Percentiles rank a stretch among this genome's conserved stretches.
Evolutionary conservation across 192 early-diverging fungal genomes (phyloP).

Genomic region (Dissophora ornata): DNA sequence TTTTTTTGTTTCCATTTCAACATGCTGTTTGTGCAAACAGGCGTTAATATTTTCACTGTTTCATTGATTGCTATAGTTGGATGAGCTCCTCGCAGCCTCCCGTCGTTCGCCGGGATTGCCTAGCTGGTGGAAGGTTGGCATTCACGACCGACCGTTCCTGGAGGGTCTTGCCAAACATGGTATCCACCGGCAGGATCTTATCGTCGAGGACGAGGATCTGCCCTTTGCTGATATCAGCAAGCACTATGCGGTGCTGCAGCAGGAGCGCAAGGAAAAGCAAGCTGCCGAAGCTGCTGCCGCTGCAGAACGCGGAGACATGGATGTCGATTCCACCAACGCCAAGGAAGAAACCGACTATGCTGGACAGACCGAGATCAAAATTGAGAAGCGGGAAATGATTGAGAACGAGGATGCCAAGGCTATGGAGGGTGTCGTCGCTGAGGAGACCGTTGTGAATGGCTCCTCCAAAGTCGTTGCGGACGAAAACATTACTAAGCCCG

Average conservation of each 20-base stretch:
- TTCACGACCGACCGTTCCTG: conserved; percentile 75
- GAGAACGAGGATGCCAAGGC: not conserved
- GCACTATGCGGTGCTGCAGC: conserved; percentile 26
- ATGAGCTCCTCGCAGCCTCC: conserved; percentile 55
- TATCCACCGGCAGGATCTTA: conserved; percentile 71
- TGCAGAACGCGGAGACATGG: conserved; percentile 33
- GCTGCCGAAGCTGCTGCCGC: conserved; percentile 8
- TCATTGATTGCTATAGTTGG: conserved; percentile 40
- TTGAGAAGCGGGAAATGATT: not conserved
- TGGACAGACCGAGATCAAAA: not conserved
- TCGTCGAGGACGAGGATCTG: conserved; percentile 68
- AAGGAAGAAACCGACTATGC: conserved; percentile 5
- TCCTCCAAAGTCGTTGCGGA: not conserved
- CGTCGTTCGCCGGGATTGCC: conserved; percentile 67
- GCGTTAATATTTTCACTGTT: not conserved
- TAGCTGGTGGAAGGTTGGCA: conserved; percentile 80
- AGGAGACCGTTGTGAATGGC: not conserved
- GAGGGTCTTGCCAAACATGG: conserved; percentile 79
- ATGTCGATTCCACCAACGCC: not conserved
- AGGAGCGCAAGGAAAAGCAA: conserved; percentile 25
- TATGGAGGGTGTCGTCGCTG: conserved; percentile 26
- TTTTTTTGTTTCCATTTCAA: not conserved
- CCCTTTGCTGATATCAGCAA: conserved; percentile 61
- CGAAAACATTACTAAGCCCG: not conserved
- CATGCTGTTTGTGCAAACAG: no score